Percentiles rank a stretch among this genome's conserved stretches.
Conservation (phyloP, 2,329 filamentous ascomycete genomes). For the Plectosphaerella cucumerina region DNA sequence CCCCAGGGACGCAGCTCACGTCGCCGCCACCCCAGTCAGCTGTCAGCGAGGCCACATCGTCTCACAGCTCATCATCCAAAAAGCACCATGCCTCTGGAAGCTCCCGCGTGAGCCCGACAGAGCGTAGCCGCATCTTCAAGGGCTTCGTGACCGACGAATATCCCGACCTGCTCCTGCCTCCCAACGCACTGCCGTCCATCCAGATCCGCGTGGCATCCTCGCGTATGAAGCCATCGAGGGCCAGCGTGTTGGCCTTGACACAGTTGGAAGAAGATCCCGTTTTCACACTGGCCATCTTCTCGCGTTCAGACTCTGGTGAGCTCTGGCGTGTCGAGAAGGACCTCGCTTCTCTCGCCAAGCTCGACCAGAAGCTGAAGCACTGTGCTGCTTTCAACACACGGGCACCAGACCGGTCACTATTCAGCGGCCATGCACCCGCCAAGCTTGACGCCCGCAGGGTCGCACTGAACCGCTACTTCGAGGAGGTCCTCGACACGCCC, state of each 20-base stretch:
- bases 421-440: constrained; percentile 88
- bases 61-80: constrained; percentile 34
- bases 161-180: constrained; percentile 78
- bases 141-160: constrained; percentile 83
- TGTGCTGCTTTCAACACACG: constrained; percentile 67
- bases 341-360: constrained; percentile 69
- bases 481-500: constrained; percentile 76
- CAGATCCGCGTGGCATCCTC: constrained; percentile 87
- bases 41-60: constrained; percentile 20
- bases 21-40: constrained; percentile 32
- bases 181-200: constrained; percentile 83
- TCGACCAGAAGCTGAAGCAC: constrained; percentile 78
- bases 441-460: constrained; percentile 83
- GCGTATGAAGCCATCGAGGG: constrained; percentile 85
- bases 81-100: constrained; percentile 22
- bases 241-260: constrained; percentile 76
- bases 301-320: constrained; percentile 70
- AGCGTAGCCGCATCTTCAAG: constrained; percentile 59
- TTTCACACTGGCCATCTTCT: constrained; percentile 83
- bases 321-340: constrained; percentile 96
- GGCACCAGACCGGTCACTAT: constrained; percentile 80
- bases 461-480: constrained; percentile 81
- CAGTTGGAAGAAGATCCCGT: constrained; percentile 88
- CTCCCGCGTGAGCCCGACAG: constrained; percentile 32
- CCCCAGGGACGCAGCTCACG: constrained; percentile 63